Evolutionary conservation across 176 grass and related monocot species (phyloP), one percentile per base, ranked within the genome.

Genomic region (Coix lacrymajobi): DNA sequence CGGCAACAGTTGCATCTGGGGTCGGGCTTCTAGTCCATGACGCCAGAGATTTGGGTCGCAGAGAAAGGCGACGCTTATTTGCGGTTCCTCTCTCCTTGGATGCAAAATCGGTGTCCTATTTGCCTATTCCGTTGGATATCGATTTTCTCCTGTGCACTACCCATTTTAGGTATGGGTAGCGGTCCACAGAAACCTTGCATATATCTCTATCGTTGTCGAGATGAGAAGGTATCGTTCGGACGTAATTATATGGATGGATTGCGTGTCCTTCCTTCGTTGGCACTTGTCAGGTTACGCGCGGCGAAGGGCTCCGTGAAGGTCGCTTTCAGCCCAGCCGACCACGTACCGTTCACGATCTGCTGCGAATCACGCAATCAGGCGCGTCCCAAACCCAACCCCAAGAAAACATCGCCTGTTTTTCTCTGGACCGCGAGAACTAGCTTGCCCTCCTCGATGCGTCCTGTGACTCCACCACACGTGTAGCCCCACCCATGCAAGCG

Each of bases 381-480:
- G 41, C 6, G 1, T n/a, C 36, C 45, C 61, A 66, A 54, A 54
- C 15, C 16, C 22, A 62, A 10, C 4, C 2, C 20, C 4, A 69
- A 39, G 8, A 41, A 44, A 16, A 16, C 40, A 26, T 29, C 24
- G 4, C 40, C 40, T 26, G 1, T 56, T 75, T 51, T 37, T 51
- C 5, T 75, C 5, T 75, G 29, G 69, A 17, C 20, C 15, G 1
- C 40, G 11, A 61, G 7, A 12, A 31, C 62, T 36, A 12, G 32
- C 4, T 73, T 14, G 66, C 36, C 29, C 19, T 1, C 48, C 13
- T 44, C 69, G 58, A 25, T 66, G 12, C 25, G 28, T 10, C 32
- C 19, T 31, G n/a, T 64, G 64, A 39, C 52, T 36, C 69, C 39
- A 16, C 62, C 72, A 33, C 83, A 85, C 48, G 73, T 69, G 83